Evolutionary conservation across 768 basidiomycete genomes (phyloP).

Genomic region (Hydnomerulius pinastri): DNA sequence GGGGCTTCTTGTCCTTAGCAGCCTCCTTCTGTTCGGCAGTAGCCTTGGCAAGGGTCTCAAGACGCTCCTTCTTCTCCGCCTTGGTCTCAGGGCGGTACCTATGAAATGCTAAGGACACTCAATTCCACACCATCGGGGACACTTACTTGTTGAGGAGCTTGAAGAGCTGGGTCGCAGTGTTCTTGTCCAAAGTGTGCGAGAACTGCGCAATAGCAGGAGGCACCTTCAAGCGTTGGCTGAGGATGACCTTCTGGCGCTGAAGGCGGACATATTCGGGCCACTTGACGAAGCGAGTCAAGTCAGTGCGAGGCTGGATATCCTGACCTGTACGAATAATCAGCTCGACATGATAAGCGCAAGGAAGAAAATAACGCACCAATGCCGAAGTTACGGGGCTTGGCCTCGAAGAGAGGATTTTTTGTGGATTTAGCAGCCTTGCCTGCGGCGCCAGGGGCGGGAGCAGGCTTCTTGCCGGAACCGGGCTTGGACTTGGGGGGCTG

Average conservation of each 20-base stretch:
- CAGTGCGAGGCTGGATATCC: constrained; percentile 86
- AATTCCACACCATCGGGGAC: neutral
- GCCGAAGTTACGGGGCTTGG: constrained; percentile 89
- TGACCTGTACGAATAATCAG: constrained; percentile 58
- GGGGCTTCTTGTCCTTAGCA: constrained; percentile 88
- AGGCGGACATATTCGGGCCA: constrained; percentile 99
- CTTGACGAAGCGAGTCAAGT: constrained; percentile 97
- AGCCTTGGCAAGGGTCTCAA: constrained; percentile 73
- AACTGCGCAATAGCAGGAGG: constrained; percentile 98
- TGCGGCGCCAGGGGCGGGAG: constrained; percentile 80
- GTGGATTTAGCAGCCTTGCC: constrained; percentile 71
- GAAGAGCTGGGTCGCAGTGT: constrained; percentile 97
- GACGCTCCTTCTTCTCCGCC: constrained; percentile 96
- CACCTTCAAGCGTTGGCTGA: constrained; percentile 96
- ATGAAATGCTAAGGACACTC: neutral
- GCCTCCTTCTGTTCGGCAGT: constrained; percentile 79
- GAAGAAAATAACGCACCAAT: constrained; percentile 65
- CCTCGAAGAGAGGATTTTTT: constrained; percentile 97
- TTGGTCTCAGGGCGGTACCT: constrained; percentile 88
- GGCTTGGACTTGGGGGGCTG: constrained; percentile 75
- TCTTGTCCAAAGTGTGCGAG: constrained; percentile 97
- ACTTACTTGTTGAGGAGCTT: constrained; percentile 91
- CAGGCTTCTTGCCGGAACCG: constrained; percentile 80
- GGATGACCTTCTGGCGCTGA: constrained; percentile 97
- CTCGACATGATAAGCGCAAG: neutral